A percentile compares a stretch with the other conserved stretches of the same genome.
phyloP scores from a whole-genome alignment of 2,329 filamentous ascomycete genomes.

The Venturia effusa region DNA sequence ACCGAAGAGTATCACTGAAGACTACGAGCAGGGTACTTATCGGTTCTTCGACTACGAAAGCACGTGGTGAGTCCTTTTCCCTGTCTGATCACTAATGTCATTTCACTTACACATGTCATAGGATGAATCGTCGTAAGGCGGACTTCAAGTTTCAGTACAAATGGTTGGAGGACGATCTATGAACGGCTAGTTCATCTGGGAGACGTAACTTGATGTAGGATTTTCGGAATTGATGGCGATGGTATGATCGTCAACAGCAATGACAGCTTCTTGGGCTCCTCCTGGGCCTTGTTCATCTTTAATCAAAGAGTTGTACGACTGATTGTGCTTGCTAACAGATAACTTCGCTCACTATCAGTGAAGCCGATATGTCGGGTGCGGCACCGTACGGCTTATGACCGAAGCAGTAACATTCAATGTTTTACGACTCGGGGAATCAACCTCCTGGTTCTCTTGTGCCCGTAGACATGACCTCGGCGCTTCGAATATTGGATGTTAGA shows the following conservation, averaged over 20 bases:
- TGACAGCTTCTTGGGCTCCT: neutral
- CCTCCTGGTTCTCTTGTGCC: neutral
- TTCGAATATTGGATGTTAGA: neutral
- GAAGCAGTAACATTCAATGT: neutral
- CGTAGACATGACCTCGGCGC: neutral
- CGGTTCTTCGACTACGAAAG: slow-evolving; percentile 99
- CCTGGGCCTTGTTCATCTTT: neutral
- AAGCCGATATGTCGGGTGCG: neutral
- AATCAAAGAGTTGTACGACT: neutral
- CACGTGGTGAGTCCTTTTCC: slow-evolving; percentile 65
- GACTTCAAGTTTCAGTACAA: slow-evolving; percentile 99
- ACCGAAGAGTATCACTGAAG: slow-evolving; percentile 96
- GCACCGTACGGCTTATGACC: neutral
- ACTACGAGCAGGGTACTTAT: slow-evolving; percentile 97
- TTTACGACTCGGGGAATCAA: neutral
- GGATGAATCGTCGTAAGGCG: slow-evolving; percentile 97
- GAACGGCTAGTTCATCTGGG: slow-evolving; percentile 9
- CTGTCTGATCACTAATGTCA: neutral
- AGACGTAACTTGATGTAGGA: neutral
- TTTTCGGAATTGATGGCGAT: neutral
- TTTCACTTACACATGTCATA: slow-evolving; percentile 31
- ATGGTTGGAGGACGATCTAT: slow-evolving; percentile 90
- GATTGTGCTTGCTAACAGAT: neutral
- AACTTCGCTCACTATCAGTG: neutral
- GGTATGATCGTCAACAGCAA: neutral